A percentile compares a stretch with the other conserved stretches of the same genome.
Evolutionary conservation across 202 grass and related monocot species (phyloP).

Genomic region (Saccharum hybrid): DNA sequence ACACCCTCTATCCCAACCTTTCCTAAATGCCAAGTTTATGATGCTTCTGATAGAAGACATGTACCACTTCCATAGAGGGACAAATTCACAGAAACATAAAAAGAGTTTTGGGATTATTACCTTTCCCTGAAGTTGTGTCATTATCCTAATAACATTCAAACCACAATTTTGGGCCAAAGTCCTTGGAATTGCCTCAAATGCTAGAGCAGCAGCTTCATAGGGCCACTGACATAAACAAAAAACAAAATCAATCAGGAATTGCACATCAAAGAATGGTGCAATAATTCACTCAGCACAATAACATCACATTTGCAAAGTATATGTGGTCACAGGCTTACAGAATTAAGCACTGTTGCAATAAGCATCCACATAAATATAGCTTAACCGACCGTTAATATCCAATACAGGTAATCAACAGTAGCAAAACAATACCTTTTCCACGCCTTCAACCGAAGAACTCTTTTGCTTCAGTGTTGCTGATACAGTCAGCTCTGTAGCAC

Average conservation of each 20-base stretch:
- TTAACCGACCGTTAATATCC: neutral
- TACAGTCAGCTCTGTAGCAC: constrained; percentile 92
- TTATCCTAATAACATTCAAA: constrained; percentile 92
- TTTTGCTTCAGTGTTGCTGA: constrained; percentile 91
- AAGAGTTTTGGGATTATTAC: constrained; percentile 31
- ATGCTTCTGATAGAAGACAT: neutral
- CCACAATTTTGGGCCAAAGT: constrained; percentile 97
- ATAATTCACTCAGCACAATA: constrained; percentile 4
- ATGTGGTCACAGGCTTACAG: constrained; percentile 2
- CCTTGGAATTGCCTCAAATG: constrained; percentile 98
- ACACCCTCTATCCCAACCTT: neutral
- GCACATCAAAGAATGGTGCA: neutral
- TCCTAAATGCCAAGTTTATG: neutral
- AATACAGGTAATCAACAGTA: neutral
- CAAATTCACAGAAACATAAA: constrained; percentile 19
- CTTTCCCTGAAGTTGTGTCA: constrained; percentile 98
- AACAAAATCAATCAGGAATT: constrained; percentile 45
- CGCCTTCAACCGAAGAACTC: constrained; percentile 93
- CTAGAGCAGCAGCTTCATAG: constrained; percentile 98
- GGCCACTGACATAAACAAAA: constrained; percentile 81
- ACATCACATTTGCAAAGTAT: constrained; percentile 20
- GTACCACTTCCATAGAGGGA: neutral
- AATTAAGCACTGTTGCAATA: neutral
- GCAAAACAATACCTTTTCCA: constrained; percentile 79
- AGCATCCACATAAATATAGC: neutral